These are phyloP conservation scores for Nigrospora osmanthi DNA, from an alignment of 2,329 filamentous ascomycete species.

Conservation along the genomic window DNA sequence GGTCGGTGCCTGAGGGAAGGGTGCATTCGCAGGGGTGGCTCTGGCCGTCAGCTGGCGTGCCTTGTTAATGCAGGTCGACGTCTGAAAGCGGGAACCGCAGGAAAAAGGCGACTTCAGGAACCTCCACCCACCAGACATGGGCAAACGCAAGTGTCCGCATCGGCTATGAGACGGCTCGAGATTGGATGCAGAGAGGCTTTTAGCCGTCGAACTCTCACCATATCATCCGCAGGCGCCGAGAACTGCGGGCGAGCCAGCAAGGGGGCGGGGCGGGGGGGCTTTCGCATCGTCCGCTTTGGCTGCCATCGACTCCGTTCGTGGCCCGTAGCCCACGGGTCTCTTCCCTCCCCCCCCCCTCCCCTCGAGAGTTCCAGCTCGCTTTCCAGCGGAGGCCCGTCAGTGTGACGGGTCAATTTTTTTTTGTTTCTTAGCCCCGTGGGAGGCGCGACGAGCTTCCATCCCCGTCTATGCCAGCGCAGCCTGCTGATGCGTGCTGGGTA, in stretches of 20 bases:
- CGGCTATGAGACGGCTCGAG: background rate
- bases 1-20: too few species aligned
- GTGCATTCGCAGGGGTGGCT: background rate
- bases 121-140: background rate
- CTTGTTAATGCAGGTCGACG: conserved; percentile 4
- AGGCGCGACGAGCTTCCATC: too few species aligned
- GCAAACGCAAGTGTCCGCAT: background rate
- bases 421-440: too few species aligned
- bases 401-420: background rate
- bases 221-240: background rate
- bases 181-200: background rate
- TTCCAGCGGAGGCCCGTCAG: background rate
- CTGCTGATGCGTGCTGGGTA: too few species aligned
- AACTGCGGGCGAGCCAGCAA: background rate
- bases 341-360: too few species aligned
- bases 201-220: conserved; percentile 1
- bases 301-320: too few species aligned
- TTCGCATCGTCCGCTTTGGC: background rate
- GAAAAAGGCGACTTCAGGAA: background rate
- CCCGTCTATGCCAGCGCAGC: too few species aligned
- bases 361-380: too few species aligned
- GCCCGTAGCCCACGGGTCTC: too few species aligned
- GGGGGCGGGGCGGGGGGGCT: background rate
- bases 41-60: background rate
- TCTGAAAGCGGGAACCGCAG: conserved; percentile 2